These are phyloP conservation scores for Leishmania lainsoni DNA, from an alignment of 208 protist genomes.

Conservation along the genomic window DNA sequence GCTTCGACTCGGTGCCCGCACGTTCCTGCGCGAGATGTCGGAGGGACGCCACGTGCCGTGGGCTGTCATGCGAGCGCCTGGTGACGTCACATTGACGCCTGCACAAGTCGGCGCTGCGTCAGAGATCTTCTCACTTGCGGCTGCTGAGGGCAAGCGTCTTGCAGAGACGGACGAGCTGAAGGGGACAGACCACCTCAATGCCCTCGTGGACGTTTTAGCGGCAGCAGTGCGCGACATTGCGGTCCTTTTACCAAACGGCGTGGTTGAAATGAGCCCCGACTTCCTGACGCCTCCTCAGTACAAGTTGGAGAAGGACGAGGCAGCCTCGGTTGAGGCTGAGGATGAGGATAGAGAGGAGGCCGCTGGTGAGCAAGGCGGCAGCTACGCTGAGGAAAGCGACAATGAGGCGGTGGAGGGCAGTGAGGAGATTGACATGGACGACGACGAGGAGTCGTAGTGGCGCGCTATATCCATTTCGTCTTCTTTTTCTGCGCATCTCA, in stretches of 20 bases:
- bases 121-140: slow-evolving; percentile 57
- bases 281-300: slow-evolving; percentile 76
- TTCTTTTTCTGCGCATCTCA: slow-evolving; percentile 5
- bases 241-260: slow-evolving; percentile 76
- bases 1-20: slow-evolving; percentile 74
- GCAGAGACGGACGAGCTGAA: slow-evolving; percentile 29
- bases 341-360: slow-evolving; percentile 19
- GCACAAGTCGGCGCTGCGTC: slow-evolving; percentile 55
- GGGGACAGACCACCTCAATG: slow-evolving; percentile 51
- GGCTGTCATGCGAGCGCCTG: slow-evolving; percentile 78
- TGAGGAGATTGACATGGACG: slow-evolving; percentile 32
- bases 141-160: slow-evolving; percentile 55
- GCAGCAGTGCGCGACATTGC: slow-evolving; percentile 62
- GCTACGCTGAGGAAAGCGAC: slow-evolving; percentile 20
- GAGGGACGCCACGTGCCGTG: slow-evolving; percentile 79
- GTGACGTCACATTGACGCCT: slow-evolving; percentile 49
- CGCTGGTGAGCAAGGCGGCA: slow-evolving; percentile 28
- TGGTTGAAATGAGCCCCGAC: slow-evolving; percentile 82
- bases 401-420: slow-evolving; percentile 29
- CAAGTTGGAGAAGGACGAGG: slow-evolving; percentile 44
- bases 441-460: slow-evolving; percentile 17
- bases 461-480: neutral
- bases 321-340: slow-evolving; percentile 30
- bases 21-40: slow-evolving; percentile 84
- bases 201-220: slow-evolving; percentile 50